Percentiles rank a stretch among this genome's conserved stretches.
Evolutionary conservation across 768 basidiomycete species (phyloP).

Genomic region (Psilocybe tampanensis): DNA sequence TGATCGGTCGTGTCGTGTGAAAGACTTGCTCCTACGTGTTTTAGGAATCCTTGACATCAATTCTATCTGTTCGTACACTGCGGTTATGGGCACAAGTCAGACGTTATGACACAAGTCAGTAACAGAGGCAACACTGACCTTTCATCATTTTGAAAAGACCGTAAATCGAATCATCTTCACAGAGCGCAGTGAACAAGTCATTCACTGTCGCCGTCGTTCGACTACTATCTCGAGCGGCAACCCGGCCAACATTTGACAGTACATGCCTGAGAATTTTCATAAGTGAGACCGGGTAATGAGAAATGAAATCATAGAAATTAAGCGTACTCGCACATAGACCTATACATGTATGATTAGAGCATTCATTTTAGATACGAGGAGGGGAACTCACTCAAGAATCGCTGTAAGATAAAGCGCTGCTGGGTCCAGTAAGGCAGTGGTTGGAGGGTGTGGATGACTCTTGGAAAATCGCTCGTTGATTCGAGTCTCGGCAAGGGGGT

Average conservation of each 20-base stretch:
- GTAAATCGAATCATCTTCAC: conserved; percentile 89
- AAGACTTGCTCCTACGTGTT: conserved; percentile 69
- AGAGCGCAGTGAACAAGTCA: conserved; percentile 86
- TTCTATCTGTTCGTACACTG: conserved; percentile 84
- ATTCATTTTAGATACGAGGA: conserved; percentile 16
- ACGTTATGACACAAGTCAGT: conserved; percentile 20
- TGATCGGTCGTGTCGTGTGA: conserved; percentile 55
- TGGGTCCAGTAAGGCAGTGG: conserved; percentile 65
- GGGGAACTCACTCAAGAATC: conserved; percentile 82
- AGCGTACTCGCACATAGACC: conserved; percentile 87
- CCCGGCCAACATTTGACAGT: conserved; percentile 79
- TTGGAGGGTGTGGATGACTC: conserved; percentile 53
- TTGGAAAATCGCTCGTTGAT: conserved; percentile 63
- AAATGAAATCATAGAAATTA: conserved; percentile 6
- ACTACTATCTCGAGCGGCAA: conserved; percentile 85
- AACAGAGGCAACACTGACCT: conserved; percentile 49
- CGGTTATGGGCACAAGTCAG: conserved; percentile 15
- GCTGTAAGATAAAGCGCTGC: conserved; percentile 91
- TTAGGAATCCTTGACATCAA: conserved; percentile 58
- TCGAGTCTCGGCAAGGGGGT: conserved; percentile 61
- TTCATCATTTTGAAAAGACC: conserved; percentile 84
- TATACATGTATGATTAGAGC: conserved; percentile 37
- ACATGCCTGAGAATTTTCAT: conserved; percentile 60
- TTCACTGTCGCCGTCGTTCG: conserved; percentile 72
- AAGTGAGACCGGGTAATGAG: conserved; percentile 11